Evolutionary conservation across 148 eudicot genomes (phyloP).

Genomic region (Suaeda aralocaspica): DNA sequence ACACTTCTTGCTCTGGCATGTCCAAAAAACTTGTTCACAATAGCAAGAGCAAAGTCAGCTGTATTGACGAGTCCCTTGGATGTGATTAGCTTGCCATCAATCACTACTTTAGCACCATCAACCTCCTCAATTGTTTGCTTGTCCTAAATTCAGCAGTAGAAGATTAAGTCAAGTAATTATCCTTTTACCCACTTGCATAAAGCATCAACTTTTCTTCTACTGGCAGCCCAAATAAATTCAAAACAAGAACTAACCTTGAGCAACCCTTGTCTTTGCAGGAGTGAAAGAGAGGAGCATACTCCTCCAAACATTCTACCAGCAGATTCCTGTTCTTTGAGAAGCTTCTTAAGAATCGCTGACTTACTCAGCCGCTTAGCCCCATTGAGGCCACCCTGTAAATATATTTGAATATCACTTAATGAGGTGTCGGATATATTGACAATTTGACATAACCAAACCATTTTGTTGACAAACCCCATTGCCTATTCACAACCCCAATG

Average conservation of each 20-base stretch:
- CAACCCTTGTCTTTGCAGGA: slow-evolving; percentile 68
- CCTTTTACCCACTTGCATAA: background rate
- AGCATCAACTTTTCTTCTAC: background rate
- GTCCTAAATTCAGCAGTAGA: slow-evolving; percentile 38
- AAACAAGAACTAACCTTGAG: slow-evolving; percentile 49
- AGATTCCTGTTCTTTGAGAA: slow-evolving; percentile 75
- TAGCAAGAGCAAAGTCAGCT: slow-evolving; percentile 68
- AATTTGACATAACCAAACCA: too few relatives aligned
- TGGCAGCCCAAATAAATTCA: background rate
- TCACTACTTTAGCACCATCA: slow-evolving; percentile 56
- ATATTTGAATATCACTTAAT: slow-evolving; percentile 2
- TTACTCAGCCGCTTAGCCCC: slow-evolving; percentile 59
- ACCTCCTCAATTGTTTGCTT: slow-evolving; percentile 31
- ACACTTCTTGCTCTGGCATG: slow-evolving; percentile 88
- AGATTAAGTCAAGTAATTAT: slow-evolving; percentile 10
- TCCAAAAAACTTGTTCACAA: slow-evolving; percentile 79
- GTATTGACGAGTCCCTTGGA: slow-evolving; percentile 62
- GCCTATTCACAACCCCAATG: too few relatives aligned
- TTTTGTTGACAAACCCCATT: too few relatives aligned
- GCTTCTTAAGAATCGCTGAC: slow-evolving; percentile 71
- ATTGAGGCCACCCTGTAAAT: slow-evolving; percentile 53
- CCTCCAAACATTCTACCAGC: slow-evolving; percentile 71
- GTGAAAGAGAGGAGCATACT: slow-evolving; percentile 48
- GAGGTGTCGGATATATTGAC: too few relatives aligned
- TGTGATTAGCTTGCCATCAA: slow-evolving; percentile 83